Evolutionary conservation across 768 basidiomycete genomes (phyloP).

Genomic region (Tricholoma hemisulphureum): DNA sequence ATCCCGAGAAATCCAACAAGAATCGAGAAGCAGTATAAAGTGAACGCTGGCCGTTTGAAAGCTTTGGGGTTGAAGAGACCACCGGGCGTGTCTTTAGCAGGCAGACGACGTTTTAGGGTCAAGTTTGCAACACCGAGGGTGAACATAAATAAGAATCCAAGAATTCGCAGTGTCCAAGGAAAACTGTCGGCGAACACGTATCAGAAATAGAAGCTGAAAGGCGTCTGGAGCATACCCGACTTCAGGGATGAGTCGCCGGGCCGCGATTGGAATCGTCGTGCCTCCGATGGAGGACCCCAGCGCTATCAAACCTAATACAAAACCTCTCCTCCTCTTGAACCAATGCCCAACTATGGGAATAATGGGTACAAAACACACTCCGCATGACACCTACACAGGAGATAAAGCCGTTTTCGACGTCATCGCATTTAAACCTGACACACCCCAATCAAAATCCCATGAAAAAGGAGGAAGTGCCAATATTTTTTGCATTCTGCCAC

Average conservation of each 20-base stretch:
- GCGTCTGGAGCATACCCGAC: constrained; percentile 46
- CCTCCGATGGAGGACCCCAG: constrained; percentile 62
- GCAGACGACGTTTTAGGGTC: constrained; percentile 45
- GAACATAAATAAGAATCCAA: constrained; percentile 55
- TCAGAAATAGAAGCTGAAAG: not conserved
- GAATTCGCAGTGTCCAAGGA: constrained; percentile 65
- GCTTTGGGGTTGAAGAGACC: constrained; percentile 50
- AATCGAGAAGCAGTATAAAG: constrained; percentile 49
- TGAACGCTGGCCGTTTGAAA: constrained; percentile 48
- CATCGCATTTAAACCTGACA: constrained; percentile 20
- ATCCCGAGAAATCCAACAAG: constrained; percentile 56
- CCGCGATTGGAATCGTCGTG: constrained; percentile 57
- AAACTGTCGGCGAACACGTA: constrained; percentile 46
- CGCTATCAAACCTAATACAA: constrained; percentile 55
- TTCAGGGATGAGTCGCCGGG: constrained; percentile 48
- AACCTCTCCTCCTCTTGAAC: constrained; percentile 54
- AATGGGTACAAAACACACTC: constrained; percentile 45
- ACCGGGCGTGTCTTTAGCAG: constrained; percentile 48
- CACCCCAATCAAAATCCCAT: constrained; percentile 60
- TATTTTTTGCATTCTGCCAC: constrained; percentile 57
- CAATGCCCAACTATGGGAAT: constrained; percentile 58
- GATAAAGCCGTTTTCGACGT: not conserved
- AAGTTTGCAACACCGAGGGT: constrained; percentile 52
- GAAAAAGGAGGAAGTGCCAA: constrained; percentile 67
- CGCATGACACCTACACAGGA: constrained; percentile 13